A percentile compares a stretch with the other conserved stretches of the same genome.
These are phyloP conservation scores for Graphiopsis chlorocephala DNA, from an alignment of 2,329 filamentous ascomycete genomes.

Conservation along the genomic window DNA sequence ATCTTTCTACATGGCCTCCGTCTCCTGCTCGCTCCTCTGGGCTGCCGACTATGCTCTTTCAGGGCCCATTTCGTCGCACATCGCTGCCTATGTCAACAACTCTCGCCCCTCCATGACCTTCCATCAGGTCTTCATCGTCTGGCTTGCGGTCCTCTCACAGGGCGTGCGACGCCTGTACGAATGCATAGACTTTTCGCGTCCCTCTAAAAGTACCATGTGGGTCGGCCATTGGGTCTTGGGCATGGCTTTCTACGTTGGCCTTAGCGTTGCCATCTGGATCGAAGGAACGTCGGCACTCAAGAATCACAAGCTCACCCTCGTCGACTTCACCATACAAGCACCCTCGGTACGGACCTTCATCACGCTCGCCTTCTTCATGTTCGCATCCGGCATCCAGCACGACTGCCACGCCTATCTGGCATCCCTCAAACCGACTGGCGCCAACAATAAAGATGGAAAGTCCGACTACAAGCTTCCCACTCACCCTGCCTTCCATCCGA, in stretches of 20 bases:
- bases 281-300: conserved; percentile 65
- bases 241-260: conserved; percentile 70
- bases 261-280: conserved; percentile 77
- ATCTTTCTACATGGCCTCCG: conserved; percentile 78
- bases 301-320: conserved; percentile 34
- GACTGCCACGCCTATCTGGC: conserved; percentile 51
- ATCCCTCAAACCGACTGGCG: conserved; percentile 29
- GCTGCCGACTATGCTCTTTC: conserved; percentile 34
- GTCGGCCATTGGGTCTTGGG: conserved; percentile 79
- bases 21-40: conserved; percentile 73
- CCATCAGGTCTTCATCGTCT: conserved; percentile 63
- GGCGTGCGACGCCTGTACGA: conserved; percentile 74
- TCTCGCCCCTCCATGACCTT: conserved; percentile 51
- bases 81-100: neutral
- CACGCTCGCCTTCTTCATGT: conserved; percentile 62
- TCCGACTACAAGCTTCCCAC: conserved; percentile 77
- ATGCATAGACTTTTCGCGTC: conserved; percentile 61
- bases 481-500: conserved; percentile 65
- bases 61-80: neutral
- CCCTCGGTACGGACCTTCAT: conserved; percentile 52
- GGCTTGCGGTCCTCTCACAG: conserved; percentile 73
- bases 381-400: conserved; percentile 72
- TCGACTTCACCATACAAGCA: conserved; percentile 39
- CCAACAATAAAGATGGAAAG: conserved; percentile 18
- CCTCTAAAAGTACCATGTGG: conserved; percentile 78